Evolutionary conservation across 805 yeast genomes (phyloP), one percentile per base, ranked within the genome.

Genomic region (Yarrowia sp.): DNA sequence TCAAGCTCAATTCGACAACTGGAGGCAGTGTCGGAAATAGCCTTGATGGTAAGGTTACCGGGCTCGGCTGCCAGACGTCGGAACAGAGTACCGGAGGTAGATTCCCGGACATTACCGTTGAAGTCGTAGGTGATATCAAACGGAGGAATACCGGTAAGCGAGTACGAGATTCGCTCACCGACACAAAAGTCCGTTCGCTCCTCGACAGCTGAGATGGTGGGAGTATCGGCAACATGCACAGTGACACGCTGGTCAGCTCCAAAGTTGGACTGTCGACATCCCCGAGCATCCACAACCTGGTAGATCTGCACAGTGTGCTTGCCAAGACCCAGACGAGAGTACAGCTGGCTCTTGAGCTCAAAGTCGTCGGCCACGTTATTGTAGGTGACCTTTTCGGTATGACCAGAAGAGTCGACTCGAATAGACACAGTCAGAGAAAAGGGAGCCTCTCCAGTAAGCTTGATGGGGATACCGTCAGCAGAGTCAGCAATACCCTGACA

Each of bases 151-250:
- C 98, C 98, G 14, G 83, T 83, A 67, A 93, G 75, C 67, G 87
- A 83, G 72, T 90, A 90, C 0, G 88, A 81, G 31, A 95, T 84
- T 67, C 89, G 88, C 67, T 93, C 98, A 10, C 99, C 99, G 32
- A 93, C 96, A 81, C 99, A 95, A 71, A 86, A 88, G 70, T 88
- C 83, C 2, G 72, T 66, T 28, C 74, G 72, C 8, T 81, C 71
- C 50, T 78, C 79, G 9, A 81, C 71, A 65, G 76, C 78, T 67
- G 76, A 76, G 8, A 92, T 86, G 67, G 84, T 82, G 8, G 98
- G 97, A 9, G 86, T 86, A 69, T 89, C 92, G 1, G 93, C 86
- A 8, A 92, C 85, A 0, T 85, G 81, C 53, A 92, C 80, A 14
- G 79, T 76, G 31, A 83, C 80, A 58, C 76, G 77, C 63, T 84